A percentile compares a stretch with the other conserved stretches of the same genome.
These are phyloP conservation scores for Salvia miltiorrhiza DNA, from an alignment of 257 asterid species.

Conservation along the genomic window DNA sequence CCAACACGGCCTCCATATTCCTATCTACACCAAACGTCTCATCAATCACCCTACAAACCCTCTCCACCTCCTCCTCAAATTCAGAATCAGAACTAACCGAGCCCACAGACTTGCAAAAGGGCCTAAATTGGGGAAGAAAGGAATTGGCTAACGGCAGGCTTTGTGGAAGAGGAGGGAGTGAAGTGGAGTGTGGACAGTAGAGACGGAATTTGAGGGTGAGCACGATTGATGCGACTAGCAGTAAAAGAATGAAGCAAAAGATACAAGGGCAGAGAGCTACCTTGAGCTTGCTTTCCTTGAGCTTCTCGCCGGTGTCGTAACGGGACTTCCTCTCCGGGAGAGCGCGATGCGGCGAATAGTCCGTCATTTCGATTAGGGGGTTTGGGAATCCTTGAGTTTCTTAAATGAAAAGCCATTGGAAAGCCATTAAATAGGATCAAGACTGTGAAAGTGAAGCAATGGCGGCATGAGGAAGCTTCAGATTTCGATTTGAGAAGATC, in stretches of 20 bases:
- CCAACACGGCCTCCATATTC: slow-evolving; percentile 88
- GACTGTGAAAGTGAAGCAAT: neutral
- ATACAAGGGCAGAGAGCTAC: slow-evolving; percentile 85
- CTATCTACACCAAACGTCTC: slow-evolving; percentile 77
- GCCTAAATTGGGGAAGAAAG: slow-evolving; percentile 28
- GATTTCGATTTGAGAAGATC: neutral
- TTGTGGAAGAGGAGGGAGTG: slow-evolving; percentile 60
- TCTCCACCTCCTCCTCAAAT: slow-evolving; percentile 53
- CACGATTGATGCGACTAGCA: slow-evolving; percentile 41
- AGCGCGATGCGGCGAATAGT: slow-evolving; percentile 27
- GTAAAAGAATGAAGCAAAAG: slow-evolving; percentile 51
- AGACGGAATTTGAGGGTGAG: slow-evolving; percentile 67
- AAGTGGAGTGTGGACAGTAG: slow-evolving; percentile 80
- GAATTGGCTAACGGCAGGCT: slow-evolving; percentile 38
- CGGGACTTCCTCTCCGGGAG: slow-evolving; percentile 26
- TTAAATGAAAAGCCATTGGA: slow-evolving; percentile 36
- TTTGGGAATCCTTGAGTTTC: slow-evolving; percentile 17
- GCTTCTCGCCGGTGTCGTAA: slow-evolving; percentile 38
- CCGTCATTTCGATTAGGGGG: slow-evolving; percentile 41
- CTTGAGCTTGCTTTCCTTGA: slow-evolving; percentile 50
- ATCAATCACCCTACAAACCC: slow-evolving; percentile 69
- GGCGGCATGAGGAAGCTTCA: neutral
- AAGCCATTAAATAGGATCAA: slow-evolving; percentile 27
- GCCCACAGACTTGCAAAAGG: slow-evolving; percentile 32
- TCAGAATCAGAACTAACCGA: slow-evolving; percentile 38